These are phyloP conservation scores for Ustilago shanxiensis DNA, from an alignment of 1,284 basidiomycete genomes.

Conservation along the genomic window DNA sequence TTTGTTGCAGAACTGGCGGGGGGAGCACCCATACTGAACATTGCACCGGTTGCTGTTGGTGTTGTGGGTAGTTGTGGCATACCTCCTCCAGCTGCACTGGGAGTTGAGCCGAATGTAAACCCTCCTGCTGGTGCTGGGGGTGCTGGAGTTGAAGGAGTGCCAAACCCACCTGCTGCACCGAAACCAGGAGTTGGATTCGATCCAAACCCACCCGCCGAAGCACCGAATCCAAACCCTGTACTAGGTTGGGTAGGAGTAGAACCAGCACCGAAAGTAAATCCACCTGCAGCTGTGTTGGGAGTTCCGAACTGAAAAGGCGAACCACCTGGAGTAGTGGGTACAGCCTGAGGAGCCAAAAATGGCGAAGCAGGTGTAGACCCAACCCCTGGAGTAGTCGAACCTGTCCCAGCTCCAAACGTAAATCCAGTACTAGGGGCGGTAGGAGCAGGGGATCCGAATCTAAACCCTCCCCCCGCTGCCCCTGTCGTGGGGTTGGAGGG, in stretches of 20 bases:
- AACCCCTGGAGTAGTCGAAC: constrained; percentile 22
- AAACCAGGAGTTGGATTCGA: background rate
- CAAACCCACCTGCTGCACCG: background rate
- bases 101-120: constrained; percentile 31
- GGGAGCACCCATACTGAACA: constrained; percentile 59
- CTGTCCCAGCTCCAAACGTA: constrained; percentile 25
- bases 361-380: constrained; percentile 38
- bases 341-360: constrained; percentile 20
- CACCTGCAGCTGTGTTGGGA: too few species aligned
- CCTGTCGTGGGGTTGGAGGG: too few species aligned
- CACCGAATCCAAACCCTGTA: background rate
- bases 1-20: constrained; percentile 2
- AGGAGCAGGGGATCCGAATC: constrained; percentile 34
- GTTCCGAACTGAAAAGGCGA: constrained; percentile 30
- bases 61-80: constrained; percentile 16
- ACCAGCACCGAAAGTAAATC: constrained; percentile 32
- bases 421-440: constrained; percentile 24
- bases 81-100: constrained; percentile 8
- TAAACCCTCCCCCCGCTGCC: constrained; percentile 20
- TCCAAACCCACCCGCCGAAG: background rate
- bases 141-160: background rate
- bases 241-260: background rate
- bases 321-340: constrained; percentile 31
- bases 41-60: constrained; percentile 8
- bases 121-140: constrained; percentile 7